These are phyloP conservation scores for Magnaporthiopsis incrustans DNA, from an alignment of 2,329 filamentous ascomycete genomes.

Conservation along the genomic window DNA sequence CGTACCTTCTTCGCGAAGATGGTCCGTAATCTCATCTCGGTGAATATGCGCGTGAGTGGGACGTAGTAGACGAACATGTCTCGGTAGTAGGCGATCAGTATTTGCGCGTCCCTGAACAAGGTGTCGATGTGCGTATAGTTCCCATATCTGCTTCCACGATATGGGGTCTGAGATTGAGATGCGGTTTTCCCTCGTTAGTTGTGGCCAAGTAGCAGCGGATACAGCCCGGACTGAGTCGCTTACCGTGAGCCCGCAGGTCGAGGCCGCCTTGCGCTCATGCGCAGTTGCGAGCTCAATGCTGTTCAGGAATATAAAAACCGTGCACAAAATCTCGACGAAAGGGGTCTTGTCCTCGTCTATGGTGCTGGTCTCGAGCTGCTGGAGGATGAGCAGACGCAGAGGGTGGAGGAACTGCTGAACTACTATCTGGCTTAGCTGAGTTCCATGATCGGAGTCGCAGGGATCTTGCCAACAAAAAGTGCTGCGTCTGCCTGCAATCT, in stretches of 20 bases:
- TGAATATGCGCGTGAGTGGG: background rate
- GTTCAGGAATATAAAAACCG: background rate
- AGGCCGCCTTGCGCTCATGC: background rate
- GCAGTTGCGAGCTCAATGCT: background rate
- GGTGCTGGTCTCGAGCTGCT: background rate
- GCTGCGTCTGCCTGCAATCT: background rate
- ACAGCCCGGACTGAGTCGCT: too few species aligned
- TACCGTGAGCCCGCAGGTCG: background rate
- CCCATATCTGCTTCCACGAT: background rate
- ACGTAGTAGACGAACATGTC: background rate
- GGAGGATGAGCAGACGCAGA: background rate
- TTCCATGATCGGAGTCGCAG: background rate
- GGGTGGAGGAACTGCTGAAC: background rate
- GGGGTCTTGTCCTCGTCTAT: background rate
- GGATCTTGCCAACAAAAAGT: background rate
- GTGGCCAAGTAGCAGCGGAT: background rate
- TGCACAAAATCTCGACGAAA: background rate
- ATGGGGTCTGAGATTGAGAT: background rate
- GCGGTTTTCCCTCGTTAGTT: background rate
- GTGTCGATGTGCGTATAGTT: background rate
- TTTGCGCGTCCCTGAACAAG: background rate
- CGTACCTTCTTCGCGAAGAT: background rate
- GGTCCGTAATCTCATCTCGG: background rate
- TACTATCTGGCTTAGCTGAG: background rate
- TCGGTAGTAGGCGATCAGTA: background rate